These are phyloP conservation scores for Aureobasidium sp. DNA, from an alignment of 2,329 filamentous ascomycete species.

Conservation along the genomic window DNA sequence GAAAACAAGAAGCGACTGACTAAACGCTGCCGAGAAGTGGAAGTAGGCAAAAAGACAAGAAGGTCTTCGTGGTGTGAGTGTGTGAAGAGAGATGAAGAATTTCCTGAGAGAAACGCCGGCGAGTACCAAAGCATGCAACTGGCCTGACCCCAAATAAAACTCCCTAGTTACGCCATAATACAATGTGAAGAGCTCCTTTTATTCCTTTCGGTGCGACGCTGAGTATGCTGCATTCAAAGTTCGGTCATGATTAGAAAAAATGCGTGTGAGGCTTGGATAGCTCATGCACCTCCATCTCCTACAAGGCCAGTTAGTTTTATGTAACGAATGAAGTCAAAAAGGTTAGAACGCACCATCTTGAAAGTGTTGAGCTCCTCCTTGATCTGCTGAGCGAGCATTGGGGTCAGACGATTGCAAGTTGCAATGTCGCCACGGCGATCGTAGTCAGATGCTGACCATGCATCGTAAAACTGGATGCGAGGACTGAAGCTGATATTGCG, in stretches of 20 bases:
- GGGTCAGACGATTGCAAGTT: constrained; percentile 94
- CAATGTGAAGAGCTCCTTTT: constrained; percentile 11
- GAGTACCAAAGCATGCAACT: constrained; percentile 13
- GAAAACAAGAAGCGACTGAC: constrained; percentile 13
- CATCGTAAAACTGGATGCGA: constrained; percentile 89
- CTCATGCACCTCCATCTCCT: constrained; percentile 99
- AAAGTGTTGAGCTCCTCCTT: constrained; percentile 99
- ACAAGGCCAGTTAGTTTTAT: constrained; percentile 33
- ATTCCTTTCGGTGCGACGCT: constrained; percentile 7
- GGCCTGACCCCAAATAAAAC: constrained; percentile 8
- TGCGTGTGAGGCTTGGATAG: constrained; percentile 98
- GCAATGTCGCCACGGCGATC: constrained; percentile 93
- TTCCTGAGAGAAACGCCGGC: constrained; percentile 12
- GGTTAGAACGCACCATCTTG: constrained; percentile 72
- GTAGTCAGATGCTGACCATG: constrained; percentile 92
- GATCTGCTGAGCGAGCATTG: constrained; percentile 96
- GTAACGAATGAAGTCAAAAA: neutral
- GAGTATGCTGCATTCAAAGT: constrained; percentile 15
- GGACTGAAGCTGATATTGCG: constrained; percentile 73
- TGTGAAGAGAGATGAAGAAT: constrained; percentile 1
- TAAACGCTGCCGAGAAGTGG: constrained; percentile 12
- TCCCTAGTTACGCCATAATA: constrained; percentile 14
- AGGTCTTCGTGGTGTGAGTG: neutral
- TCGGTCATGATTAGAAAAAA: constrained; percentile 73
- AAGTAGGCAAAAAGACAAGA: constrained; percentile 1